These are phyloP conservation scores for Gardenia jasminoides DNA, from an alignment of 257 asterid species.

Conservation along the genomic window DNA sequence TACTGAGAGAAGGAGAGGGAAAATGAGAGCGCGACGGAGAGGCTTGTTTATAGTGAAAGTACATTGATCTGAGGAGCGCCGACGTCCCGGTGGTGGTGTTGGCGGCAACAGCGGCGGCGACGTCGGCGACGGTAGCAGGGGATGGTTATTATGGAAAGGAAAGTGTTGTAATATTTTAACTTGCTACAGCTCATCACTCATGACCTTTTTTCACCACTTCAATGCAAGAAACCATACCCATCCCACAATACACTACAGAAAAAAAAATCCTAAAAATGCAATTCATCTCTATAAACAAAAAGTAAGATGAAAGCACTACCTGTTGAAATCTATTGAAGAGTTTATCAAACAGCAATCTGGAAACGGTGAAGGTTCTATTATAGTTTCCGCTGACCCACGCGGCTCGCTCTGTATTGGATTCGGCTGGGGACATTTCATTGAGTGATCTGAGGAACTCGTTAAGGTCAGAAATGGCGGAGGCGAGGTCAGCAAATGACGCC, in stretches of 20 bases:
- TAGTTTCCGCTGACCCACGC: conserved; percentile 64
- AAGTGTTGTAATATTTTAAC: no score
- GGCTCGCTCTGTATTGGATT: conserved; percentile 53
- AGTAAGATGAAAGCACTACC: no score
- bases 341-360: conserved; percentile 43
- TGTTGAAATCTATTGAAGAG: conserved; percentile 49
- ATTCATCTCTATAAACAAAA: no score
- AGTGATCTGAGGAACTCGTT: conserved; percentile 47
- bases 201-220: no score
- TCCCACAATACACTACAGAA: neutral
- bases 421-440: conserved; percentile 40
- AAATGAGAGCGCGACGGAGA: conserved; percentile 18
- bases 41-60: no score
- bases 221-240: neutral
- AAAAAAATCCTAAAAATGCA: neutral
- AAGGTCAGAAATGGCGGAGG: conserved; percentile 47
- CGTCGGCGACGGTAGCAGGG: no score
- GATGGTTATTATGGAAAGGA: no score
- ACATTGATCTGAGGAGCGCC: no score
- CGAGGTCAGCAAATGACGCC: conserved; percentile 40
- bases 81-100: no score
- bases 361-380: conserved; percentile 39
- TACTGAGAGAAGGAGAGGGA: conserved; percentile 36
- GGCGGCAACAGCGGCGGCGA: no score
- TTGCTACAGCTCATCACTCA: no score